Evolutionary conservation across 2,329 filamentous ascomycete species (phyloP).

Genomic region (Trichocomaceae sp.): DNA sequence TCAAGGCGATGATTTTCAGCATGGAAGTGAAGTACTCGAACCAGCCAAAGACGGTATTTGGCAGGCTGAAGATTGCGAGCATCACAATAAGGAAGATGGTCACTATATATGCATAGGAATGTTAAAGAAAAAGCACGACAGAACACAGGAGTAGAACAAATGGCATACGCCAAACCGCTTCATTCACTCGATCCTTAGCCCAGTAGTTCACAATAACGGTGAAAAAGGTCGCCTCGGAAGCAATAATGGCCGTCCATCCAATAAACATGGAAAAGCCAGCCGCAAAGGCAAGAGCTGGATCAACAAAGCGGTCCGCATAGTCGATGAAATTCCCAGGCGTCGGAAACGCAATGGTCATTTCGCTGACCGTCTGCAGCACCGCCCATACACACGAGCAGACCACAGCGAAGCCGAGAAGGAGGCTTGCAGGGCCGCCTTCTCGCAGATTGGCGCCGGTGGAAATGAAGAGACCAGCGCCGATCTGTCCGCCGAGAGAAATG

Average conservation of each 20-base stretch:
- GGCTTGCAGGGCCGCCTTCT: slow-evolving; percentile 26
- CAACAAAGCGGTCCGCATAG: slow-evolving; percentile 34
- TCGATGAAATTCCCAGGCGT: slow-evolving; percentile 34
- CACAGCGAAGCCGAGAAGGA: slow-evolving; percentile 29
- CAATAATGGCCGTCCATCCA: slow-evolving; percentile 20
- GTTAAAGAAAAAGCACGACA: not conserved
- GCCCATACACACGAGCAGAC: slow-evolving; percentile 28
- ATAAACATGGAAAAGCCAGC: slow-evolving; percentile 25
- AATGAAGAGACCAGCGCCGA: slow-evolving; percentile 19
- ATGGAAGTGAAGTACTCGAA: slow-evolving; percentile 31
- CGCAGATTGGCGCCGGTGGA: slow-evolving; percentile 20
- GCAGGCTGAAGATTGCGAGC: slow-evolving; percentile 22
- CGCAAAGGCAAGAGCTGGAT: slow-evolving; percentile 34
- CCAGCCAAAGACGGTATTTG: slow-evolving; percentile 30
- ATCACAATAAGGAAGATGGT: slow-evolving; percentile 17
- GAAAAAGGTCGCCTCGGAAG: slow-evolving; percentile 21
- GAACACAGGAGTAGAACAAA: no score
- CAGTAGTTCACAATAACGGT: slow-evolving; percentile 20
- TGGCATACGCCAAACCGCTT: slow-evolving; percentile 2
- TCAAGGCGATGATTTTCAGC: slow-evolving; percentile 33
- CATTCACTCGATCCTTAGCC: slow-evolving; percentile 15
- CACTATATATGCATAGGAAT: slow-evolving; percentile 10
- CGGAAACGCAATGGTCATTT: slow-evolving; percentile 35
- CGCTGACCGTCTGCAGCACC: slow-evolving; percentile 27
- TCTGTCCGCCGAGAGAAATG: slow-evolving; percentile 14